Evolutionary conservation across 495 filamentous ascomycete species (phyloP), one percentile per base, ranked within the genome.

Genomic region (Neurospora sp.): DNA sequence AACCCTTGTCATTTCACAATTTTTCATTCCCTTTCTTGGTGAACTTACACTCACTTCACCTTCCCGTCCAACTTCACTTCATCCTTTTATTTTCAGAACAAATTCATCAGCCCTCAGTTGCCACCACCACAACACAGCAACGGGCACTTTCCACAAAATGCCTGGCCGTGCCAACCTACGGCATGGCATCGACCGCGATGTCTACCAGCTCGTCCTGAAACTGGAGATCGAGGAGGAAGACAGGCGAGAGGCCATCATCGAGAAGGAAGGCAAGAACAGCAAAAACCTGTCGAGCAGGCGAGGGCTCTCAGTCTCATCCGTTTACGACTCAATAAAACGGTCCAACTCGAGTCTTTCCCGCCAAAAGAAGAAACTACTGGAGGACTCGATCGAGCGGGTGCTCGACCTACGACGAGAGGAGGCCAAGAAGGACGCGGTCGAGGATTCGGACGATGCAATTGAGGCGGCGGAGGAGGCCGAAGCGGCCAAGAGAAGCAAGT

Each of bases 341-440:
- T 96, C 93, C 5, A 97, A 97, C 78, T 97, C 94, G 1, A 92
- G 90, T 74, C 80, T 97, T 43, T 93, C 92, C 66, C 85, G 94
- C 17, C 90, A 90, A 75, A 92, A 91, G 8, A 97, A 96, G 82
- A 89, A 88, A 71, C 83, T 90, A 17, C 82, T 99, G 17, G 92
- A 97, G 79, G 91, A 94, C 76, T 92, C 93, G 69, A 92, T 98
- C 75, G 94, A 97, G 78, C 86, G 93, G 28, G 92, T 96, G 2
- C 84, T 99, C 38, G 89, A 89, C 31, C 89, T 95, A 17, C 79
- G 97, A 13, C 89, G 88, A 70, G 86, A 89, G 74, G 92, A 96
- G 72, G 77, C 84, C 69, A 85, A 86, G 70, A 83, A 85, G 36
- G 85, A 86, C 73, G 88, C 86, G n/a, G 84, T 87, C 45, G 83